Evolutionary conservation across 192 early-diverging fungal genomes (phyloP).

Genomic region (Rhizophagus prolifer): DNA sequence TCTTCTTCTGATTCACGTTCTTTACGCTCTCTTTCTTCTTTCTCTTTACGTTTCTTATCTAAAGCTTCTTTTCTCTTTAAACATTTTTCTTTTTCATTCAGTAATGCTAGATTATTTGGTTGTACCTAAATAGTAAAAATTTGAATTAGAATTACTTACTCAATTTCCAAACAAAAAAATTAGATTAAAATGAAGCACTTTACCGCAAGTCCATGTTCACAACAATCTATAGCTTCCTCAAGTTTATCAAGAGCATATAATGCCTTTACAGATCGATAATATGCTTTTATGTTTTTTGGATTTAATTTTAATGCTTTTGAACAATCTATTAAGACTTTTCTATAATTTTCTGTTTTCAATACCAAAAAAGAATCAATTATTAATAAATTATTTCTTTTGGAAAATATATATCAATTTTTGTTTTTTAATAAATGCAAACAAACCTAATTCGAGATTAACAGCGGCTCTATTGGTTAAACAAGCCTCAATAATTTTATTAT

Average conservation of each 20-base stretch:
- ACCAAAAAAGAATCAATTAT: constrained; percentile 19
- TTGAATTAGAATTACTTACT: not conserved
- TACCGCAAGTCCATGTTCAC: constrained; percentile 66
- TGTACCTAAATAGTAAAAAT: constrained; percentile 3
- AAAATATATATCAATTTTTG: not conserved
- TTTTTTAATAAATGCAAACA: not conserved
- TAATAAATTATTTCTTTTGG: not conserved
- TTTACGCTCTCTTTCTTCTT: constrained; percentile 47
- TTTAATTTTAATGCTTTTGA: constrained; percentile 76
- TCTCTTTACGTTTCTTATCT: constrained; percentile 47
- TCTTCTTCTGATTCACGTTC: constrained; percentile 52
- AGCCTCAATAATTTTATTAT: constrained; percentile 73
- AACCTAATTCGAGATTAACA: constrained; percentile 80
- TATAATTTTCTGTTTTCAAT: constrained; percentile 65
- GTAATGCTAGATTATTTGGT: constrained; percentile 33
- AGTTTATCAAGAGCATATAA: constrained; percentile 76
- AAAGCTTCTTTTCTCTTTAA: constrained; percentile 43
- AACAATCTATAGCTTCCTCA: constrained; percentile 84
- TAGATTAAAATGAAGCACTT: constrained; percentile 53
- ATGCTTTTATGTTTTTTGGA: constrained; percentile 86
- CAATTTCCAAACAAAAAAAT: not conserved
- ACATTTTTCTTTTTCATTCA: constrained; percentile 34
- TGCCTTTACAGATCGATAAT: constrained; percentile 87
- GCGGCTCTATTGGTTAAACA: constrained; percentile 90
- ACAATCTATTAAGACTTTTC: constrained; percentile 88